Evolutionary conservation across 1,284 basidiomycete genomes (phyloP).

Genomic region (Ustilago shanxiensis): DNA sequence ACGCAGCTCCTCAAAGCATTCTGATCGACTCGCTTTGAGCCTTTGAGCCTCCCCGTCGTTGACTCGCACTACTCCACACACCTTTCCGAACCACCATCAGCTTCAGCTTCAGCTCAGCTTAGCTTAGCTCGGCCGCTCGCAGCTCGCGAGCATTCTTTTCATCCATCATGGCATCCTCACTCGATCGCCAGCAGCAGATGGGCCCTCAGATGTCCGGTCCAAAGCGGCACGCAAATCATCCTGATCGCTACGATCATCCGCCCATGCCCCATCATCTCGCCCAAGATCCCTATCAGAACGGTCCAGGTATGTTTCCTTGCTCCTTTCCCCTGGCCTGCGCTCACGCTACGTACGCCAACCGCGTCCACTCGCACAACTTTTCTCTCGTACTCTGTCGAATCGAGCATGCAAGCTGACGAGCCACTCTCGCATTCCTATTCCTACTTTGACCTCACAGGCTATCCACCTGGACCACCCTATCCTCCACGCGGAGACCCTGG

Average conservation of each 20-base stretch:
- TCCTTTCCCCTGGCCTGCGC: neutral
- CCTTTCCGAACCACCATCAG: neutral
- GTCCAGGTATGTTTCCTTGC: constrained; percentile 33
- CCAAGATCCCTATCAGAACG: constrained; percentile 48
- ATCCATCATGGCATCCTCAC: constrained; percentile 45
- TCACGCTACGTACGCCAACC: too few species aligned
- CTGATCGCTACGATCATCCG: constrained; percentile 52
- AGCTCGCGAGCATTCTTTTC: constrained; percentile 5
- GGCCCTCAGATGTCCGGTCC: constrained; percentile 35
- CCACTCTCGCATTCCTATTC: neutral
- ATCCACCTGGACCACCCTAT: constrained; percentile 44
- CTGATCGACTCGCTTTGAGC: too few species aligned
- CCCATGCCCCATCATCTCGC: constrained; percentile 47
- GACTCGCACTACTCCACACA: too few species aligned
- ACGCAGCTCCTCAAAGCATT: neutral
- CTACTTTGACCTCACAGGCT: constrained; percentile 18
- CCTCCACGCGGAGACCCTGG: constrained; percentile 35
- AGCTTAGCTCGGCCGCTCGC: neutral
- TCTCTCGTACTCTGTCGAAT: neutral
- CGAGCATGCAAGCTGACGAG: neutral
- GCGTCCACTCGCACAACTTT: neutral
- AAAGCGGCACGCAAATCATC: constrained; percentile 43
- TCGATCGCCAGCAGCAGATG: constrained; percentile 50
- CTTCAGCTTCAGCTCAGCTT: neutral
- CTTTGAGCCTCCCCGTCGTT: too few species aligned